phyloP scores from a whole-genome alignment of 1,284 basidiomycete species.

The Naganishia albida region DNA sequence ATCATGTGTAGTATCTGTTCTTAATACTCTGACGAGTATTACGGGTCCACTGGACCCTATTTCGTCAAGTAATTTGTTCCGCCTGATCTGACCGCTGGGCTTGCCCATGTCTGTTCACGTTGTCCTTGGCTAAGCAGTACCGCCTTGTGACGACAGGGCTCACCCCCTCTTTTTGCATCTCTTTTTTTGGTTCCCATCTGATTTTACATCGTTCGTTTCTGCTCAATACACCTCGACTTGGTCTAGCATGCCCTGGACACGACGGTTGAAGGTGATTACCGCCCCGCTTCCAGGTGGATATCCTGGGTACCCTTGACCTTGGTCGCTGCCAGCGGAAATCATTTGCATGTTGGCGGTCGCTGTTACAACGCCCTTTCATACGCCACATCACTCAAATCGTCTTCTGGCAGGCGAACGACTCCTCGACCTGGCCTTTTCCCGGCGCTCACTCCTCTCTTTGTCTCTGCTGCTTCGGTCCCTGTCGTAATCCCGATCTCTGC shows the following conservation, averaged over 20 bases:
- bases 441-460: slow-evolving; percentile 30
- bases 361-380: neutral
- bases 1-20: slow-evolving; percentile 36
- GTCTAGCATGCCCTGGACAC: too few species aligned
- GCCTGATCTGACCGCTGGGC: slow-evolving; percentile 34
- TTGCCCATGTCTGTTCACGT: slow-evolving; percentile 33
- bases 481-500: slow-evolving; percentile 37
- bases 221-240: too few species aligned
- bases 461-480: slow-evolving; percentile 34
- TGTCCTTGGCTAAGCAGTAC: slow-evolving; percentile 32
- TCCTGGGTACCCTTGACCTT: neutral
- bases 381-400: slow-evolving; percentile 14
- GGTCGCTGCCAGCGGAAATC: too few species aligned
- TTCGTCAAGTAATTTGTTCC: slow-evolving; percentile 35
- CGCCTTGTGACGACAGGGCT: slow-evolving; percentile 33
- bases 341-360: neutral
- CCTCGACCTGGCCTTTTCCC: slow-evolving; percentile 30
- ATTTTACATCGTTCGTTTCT: too few species aligned
- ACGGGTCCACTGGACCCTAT: slow-evolving; percentile 32
- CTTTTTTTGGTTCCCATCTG: too few species aligned
- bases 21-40: slow-evolving; percentile 36
- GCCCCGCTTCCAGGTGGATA: neutral
- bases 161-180: slow-evolving; percentile 25
- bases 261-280: neutral
- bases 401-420: slow-evolving; percentile 26